Percentiles rank a stretch among this genome's conserved stretches.
These are phyloP conservation scores for Silene vulgaris DNA, from an alignment of 179 eudicot genomes.

Conservation along the genomic window DNA sequence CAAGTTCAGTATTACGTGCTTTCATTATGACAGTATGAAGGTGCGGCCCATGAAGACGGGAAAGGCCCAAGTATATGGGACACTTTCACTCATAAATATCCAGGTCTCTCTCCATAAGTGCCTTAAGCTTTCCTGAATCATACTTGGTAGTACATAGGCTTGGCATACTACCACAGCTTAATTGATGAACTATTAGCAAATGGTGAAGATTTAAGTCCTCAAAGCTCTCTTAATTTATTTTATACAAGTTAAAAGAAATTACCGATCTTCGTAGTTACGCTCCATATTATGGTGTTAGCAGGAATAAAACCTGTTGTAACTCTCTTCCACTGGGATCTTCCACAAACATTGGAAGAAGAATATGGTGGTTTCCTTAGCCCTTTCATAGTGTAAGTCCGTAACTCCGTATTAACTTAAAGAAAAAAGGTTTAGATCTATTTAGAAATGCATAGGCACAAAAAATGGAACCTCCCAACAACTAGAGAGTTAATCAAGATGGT, in stretches of 20 bases:
- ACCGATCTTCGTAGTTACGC: background rate
- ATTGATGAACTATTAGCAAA: conserved; percentile 52
- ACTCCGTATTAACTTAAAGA: conserved; percentile 16
- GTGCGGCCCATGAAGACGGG: conserved; percentile 38
- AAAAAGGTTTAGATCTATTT: no score
- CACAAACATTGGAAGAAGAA: conserved; percentile 50
- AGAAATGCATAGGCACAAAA: background rate
- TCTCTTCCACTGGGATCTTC: conserved; percentile 67
- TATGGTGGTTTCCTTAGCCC: conserved; percentile 56
- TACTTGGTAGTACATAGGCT: conserved; percentile 25
- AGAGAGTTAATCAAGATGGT: background rate
- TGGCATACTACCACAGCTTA: conserved; percentile 51
- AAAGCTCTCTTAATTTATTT: background rate
- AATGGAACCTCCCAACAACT: background rate
- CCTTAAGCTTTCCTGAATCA: background rate
- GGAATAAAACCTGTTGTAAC: conserved; percentile 54
- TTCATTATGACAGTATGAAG: conserved; percentile 32
- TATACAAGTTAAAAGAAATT: background rate
- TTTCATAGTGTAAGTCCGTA: conserved; percentile 51
- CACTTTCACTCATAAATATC: conserved; percentile 34
- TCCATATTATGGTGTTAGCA: conserved; percentile 15
- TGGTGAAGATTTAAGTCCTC: conserved; percentile 29
- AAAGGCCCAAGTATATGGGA: conserved; percentile 44
- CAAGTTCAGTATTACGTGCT: background rate
- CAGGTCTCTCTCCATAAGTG: conserved; percentile 27